Base-by-base conservation (phyloP, 805 yeast species). In the Priceomyces melissophilus region DNA sequence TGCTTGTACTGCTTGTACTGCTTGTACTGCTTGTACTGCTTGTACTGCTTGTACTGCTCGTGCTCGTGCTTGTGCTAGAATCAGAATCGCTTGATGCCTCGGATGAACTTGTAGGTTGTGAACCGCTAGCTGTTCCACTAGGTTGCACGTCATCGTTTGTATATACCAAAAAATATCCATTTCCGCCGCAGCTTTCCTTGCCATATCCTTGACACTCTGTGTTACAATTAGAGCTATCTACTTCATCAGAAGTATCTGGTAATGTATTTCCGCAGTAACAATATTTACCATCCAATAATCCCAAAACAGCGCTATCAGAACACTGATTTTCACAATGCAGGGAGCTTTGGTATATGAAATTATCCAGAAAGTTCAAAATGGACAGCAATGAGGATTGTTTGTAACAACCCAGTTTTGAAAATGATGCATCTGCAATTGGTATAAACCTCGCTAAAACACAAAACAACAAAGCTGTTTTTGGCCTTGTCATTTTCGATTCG, bases 341-440 rank as follows among this genome's bases (percentile, higher is more conserved):
- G 12, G 79, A 73, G 7, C 88, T 73, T 61, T 85, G 90, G 55
- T 65, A 83, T 1, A 59, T 63, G 57, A 75, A 76, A 2, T 69
- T 52, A 25, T 83, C 86, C 45, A 66, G 57, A 41, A 52, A 56
- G n/a, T 56, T 37, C 50, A 67, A 75, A 57, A 37, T 37, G 2
- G 54, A 44, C 32, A 34, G 61, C 3, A 74, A 48, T n/a, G 57
- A 37, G 20, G 69, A 47, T 52, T 52, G 32, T 26, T 48, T 39
- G 43, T 40, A 61, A 45, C 66, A 61, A 11, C 66, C 66, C 7
- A 45, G 35, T 37, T 46, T 44, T 1, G 49, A 14, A 37, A 47
- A 55, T 16, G 39, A 25, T 14, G 27, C 40, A 12, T 37, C 40
- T 16, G 26, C 35, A 13, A 32, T n/a, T 10, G 27, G 7, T 14